phyloP scores from a whole-genome alignment of 139 green algal species.

The Tetraselmis striata region DNA sequence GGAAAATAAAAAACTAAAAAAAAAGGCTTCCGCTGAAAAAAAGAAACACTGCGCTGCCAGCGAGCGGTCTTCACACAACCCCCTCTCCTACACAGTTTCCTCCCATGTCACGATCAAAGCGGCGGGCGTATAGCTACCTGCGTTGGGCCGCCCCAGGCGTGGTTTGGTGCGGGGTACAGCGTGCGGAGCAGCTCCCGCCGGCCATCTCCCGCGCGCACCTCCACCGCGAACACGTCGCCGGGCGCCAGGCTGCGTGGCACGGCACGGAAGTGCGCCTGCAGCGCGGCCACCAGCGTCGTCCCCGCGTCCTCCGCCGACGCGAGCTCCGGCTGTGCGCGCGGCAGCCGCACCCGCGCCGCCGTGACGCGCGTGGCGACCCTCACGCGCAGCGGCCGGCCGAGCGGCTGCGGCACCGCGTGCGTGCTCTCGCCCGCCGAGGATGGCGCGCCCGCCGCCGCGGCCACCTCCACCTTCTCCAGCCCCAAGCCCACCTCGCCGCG shows the following conservation, averaged over 20 bases:
- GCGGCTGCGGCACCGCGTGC: background rate
- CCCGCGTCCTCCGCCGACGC: background rate
- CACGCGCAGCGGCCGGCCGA: background rate
- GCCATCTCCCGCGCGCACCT: background rate
- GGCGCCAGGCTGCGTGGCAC: slow-evolving; percentile 13
- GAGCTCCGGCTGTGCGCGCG: slow-evolving; percentile 1
- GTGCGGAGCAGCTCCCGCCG: slow-evolving; percentile 1
- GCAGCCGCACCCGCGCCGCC: slow-evolving; percentile 1
- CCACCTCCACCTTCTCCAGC: slow-evolving; percentile 13
- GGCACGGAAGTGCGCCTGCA: slow-evolving; percentile 24
- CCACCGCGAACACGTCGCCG: slow-evolving; percentile 34
- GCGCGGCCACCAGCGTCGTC: slow-evolving; percentile 8
- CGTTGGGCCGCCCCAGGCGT: too few species aligned
- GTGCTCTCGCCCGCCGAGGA: slow-evolving; percentile 1
- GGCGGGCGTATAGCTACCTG: too few species aligned
- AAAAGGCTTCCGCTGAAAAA: too few species aligned
- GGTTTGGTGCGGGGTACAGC: background rate
- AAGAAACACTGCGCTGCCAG: too few species aligned
- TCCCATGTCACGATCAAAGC: too few species aligned
- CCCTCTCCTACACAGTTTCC: too few species aligned
- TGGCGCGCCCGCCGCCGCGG: slow-evolving; percentile 10
- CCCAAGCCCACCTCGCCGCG: background rate
- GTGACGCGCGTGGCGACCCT: slow-evolving; percentile 9
- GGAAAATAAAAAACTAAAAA: too few species aligned
- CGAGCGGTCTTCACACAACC: too few species aligned